A percentile compares a stretch with the other conserved stretches of the same genome.
These are phyloP conservation scores for Sambucus nigra DNA, from an alignment of 129 eudicot genomes.

Conservation along the genomic window DNA sequence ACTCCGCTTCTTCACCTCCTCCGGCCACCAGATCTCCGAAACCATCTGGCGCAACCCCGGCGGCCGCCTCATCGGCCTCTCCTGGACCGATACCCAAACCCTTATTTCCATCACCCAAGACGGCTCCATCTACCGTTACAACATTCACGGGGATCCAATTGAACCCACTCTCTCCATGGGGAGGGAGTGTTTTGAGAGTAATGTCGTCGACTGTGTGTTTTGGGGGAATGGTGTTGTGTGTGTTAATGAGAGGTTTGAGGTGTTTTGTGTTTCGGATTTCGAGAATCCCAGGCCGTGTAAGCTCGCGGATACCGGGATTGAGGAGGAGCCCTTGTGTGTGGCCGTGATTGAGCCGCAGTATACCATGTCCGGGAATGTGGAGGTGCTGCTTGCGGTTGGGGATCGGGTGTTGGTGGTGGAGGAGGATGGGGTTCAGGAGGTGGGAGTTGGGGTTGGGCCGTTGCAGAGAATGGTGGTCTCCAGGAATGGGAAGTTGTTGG, in stretches of 20 bases:
- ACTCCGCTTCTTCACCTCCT: conserved; percentile 86
- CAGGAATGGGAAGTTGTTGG: conserved; percentile 61
- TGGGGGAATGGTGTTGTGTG: conserved; percentile 96
- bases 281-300: conserved; percentile 39
- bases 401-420: conserved; percentile 73
- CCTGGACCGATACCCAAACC: conserved; percentile 86
- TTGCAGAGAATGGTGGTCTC: conserved; percentile 86
- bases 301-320: conserved; percentile 57
- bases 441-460: conserved; percentile 65
- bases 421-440: conserved; percentile 73
- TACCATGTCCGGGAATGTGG: conserved; percentile 88
- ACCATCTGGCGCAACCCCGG: conserved; percentile 87
- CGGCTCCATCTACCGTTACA: conserved; percentile 73
- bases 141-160: conserved; percentile 45
- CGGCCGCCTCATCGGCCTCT: conserved; percentile 69
- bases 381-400: conserved; percentile 66
- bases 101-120: conserved; percentile 78
- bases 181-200: conserved; percentile 54
- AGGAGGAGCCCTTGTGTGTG: conserved; percentile 74
- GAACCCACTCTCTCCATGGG: conserved; percentile 54
- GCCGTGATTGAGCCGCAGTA: conserved; percentile 92
- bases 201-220: conserved; percentile 89
- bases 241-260: conserved; percentile 63
- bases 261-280: conserved; percentile 71
- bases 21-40: conserved; percentile 72